These are phyloP conservation scores for Phascolomyces articulosus DNA, from an alignment of 371 early-diverging fungal species.

Conservation along the genomic window DNA sequence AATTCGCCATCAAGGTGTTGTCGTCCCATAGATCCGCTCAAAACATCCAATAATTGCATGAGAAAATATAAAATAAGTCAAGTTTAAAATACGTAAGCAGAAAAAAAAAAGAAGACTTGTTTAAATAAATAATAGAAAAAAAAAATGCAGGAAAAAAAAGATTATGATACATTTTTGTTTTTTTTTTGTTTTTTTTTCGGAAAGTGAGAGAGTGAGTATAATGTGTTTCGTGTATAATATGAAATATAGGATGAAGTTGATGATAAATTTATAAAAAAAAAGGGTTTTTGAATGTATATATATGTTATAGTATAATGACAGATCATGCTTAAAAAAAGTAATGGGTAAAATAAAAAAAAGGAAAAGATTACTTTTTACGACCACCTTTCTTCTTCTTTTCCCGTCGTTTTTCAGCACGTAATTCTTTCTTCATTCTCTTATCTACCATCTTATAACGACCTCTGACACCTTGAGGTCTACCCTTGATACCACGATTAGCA, in stretches of 20 bases:
- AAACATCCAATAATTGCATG: too few relatives aligned
- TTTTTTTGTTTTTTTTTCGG: too few relatives aligned
- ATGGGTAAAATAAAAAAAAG: too few relatives aligned
- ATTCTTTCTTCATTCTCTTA: constrained; percentile 91
- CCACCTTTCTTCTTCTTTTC: constrained; percentile 54
- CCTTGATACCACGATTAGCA: constrained; percentile 81
- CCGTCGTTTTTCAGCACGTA: constrained; percentile 80
- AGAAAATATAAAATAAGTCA: too few relatives aligned
- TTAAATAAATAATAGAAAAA: background rate
- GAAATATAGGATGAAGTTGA: background rate
- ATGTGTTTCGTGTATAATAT: too few relatives aligned
- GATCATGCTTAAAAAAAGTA: too few relatives aligned
- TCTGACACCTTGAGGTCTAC: constrained; percentile 97
- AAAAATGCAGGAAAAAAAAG: background rate
- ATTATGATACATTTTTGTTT: background rate
- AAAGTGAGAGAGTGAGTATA: too few relatives aligned
- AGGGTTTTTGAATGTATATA: too few relatives aligned
- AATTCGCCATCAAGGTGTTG: too few relatives aligned
- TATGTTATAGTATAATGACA: too few relatives aligned
- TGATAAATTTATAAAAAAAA: too few relatives aligned
- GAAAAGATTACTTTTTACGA: constrained; percentile 2
- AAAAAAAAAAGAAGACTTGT: background rate
- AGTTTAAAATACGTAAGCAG: background rate
- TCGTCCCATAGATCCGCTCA: too few relatives aligned
- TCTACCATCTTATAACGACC: constrained; percentile 97